Evolutionary conservation across 768 basidiomycete genomes (phyloP), one percentile per base, ranked within the genome.

Genomic region (Tubosaeta brunneosetosa): DNA sequence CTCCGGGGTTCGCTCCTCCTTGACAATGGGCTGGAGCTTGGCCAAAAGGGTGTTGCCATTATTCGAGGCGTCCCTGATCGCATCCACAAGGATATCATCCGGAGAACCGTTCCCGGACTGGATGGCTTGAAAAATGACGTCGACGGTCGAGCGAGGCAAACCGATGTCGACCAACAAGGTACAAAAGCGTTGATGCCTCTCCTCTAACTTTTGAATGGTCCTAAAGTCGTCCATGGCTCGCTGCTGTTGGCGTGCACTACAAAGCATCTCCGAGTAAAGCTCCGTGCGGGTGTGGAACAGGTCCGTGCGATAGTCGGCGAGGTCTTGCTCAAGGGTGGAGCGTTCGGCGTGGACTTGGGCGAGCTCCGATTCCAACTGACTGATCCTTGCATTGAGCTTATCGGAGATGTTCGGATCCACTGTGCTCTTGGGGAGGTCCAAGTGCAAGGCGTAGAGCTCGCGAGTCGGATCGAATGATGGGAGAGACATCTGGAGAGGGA

Each of bases 11-110:
- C 74, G 71, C 26, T 70, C 65, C 11, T 66, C 62, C 47, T 64
- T 61, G 47, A 73, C 52, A 17, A 68, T 61, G 19, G 73, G 67
- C 10, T 74, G 65, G 46, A 79, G 70, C 31, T 59, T 71, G 10
- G 76, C 67, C 73, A 79, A 77, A n/a, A 73, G 66, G 16, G 74
- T 69, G 29, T 57, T 64, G n/a, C 62, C 61, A 29, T 71, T 68
- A 8, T 70, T 58, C 34, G 74, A 69, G 7, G 78, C 77, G 42
- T 68, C 65, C 52, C 67, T 70, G 52, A 81, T 76, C 2, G 77
- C 71, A 13, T 73, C 61, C 19, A 77, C 66, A 26, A 81, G 61
- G 2, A 73, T 71, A 17, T 75, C 67, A 40, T 80, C 77, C 3
- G 74, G 57, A 19, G 61, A 60, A 22, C 73, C 74, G 10, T 65